Percentiles rank a stretch among this genome's conserved stretches.
Conservation (phyloP, 257 asterid genomes). For the Misopates orontium region DNA sequence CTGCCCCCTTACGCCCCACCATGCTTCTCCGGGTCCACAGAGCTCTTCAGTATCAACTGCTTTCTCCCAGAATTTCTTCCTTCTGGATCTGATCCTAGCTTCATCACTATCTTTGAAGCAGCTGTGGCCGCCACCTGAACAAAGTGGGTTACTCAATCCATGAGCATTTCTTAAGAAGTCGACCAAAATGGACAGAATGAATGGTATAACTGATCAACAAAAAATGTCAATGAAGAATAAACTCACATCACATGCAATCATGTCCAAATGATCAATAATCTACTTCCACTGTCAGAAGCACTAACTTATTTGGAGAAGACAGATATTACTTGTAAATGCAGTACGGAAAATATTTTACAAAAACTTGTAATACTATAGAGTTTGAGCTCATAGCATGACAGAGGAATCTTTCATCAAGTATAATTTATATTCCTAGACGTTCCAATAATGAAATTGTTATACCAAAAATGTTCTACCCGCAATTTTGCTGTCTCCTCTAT, state of each 20-base stretch:
- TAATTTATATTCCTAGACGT: background rate
- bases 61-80: constrained; percentile 91
- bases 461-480: background rate
- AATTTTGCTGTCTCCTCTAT: constrained; percentile 8
- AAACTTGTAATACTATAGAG: background rate
- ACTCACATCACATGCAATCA: background rate
- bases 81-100: constrained; percentile 72
- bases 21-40: constrained; percentile 90
- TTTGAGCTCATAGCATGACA: background rate
- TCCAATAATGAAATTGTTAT: background rate
- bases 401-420: too few relatives aligned
- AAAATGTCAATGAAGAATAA: background rate
- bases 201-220: background rate
- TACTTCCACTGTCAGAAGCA: background rate
- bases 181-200: background rate
- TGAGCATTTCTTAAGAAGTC: background rate
- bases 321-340: background rate
- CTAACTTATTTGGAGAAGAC: background rate
- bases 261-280: constrained; percentile 2
- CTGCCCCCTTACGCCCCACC: constrained; percentile 98
- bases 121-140: constrained; percentile 95
- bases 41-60: constrained; percentile 81
- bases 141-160: background rate
- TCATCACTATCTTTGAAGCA: constrained; percentile 92
- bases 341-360: background rate